These are phyloP conservation scores for Celoporthe dispersa DNA, from an alignment of 2,329 filamentous ascomycete genomes.

Conservation along the genomic window DNA sequence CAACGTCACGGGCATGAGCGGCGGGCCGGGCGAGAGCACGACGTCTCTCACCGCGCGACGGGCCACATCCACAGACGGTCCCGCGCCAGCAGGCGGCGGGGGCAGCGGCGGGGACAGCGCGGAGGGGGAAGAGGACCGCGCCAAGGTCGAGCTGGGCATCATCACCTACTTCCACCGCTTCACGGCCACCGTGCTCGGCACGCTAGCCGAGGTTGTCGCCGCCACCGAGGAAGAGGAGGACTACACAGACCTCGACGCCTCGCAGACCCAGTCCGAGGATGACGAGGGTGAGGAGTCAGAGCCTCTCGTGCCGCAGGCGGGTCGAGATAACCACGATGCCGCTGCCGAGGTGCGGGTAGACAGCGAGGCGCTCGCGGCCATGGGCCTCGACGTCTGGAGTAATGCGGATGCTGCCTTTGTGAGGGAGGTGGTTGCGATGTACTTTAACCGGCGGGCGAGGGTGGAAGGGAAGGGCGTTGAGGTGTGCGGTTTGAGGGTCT, in stretches of 20 bases:
- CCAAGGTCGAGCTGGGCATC: constrained; percentile 67
- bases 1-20: constrained; percentile 36
- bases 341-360: constrained; percentile 57
- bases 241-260: constrained; percentile 38
- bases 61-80: constrained; percentile 26
- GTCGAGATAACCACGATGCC: constrained; percentile 37
- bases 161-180: constrained; percentile 83
- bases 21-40: constrained; percentile 49
- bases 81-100: constrained; percentile 27
- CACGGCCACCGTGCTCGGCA: constrained; percentile 67
- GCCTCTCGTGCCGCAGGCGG: constrained; percentile 24
- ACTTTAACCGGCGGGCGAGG: constrained; percentile 67
- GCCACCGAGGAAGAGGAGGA: constrained; percentile 43
- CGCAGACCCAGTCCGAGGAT: constrained; percentile 39
- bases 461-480: constrained; percentile 73
- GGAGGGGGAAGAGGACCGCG: constrained; percentile 49
- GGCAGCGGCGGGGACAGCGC: constrained; percentile 27
- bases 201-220: constrained; percentile 65
- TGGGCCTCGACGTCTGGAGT: constrained; percentile 83
- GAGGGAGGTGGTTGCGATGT: constrained; percentile 62
- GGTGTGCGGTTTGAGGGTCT: constrained; percentile 75
- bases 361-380: constrained; percentile 67
- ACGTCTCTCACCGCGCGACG: constrained; percentile 48
- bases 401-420: constrained; percentile 71
- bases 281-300: constrained; percentile 35